Evolutionary conservation across 2,329 filamentous ascomycete genomes (phyloP).

Genomic region (Pseudophaeomoniella oleicola): DNA sequence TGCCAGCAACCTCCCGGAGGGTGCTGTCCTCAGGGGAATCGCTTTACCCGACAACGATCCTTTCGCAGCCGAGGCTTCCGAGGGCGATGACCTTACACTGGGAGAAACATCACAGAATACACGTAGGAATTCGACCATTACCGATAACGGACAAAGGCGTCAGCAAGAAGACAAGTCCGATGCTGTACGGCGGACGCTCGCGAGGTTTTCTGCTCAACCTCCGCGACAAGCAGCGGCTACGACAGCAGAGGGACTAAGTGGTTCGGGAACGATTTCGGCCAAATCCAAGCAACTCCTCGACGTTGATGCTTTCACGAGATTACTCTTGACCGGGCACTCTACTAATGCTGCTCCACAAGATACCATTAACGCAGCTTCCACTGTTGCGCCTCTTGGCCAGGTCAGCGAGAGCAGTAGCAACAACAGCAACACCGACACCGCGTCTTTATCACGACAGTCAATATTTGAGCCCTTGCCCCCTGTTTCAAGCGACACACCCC

Average conservation of each 20-base stretch:
- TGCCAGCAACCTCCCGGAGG: conserved; percentile 12
- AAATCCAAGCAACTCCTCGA: conserved; percentile 36
- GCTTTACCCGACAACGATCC: conserved; percentile 21
- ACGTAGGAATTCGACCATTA: conserved; percentile 9
- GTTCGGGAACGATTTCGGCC: conserved; percentile 21
- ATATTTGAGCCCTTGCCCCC: conserved; percentile 38
- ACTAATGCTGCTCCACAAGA: conserved; percentile 17
- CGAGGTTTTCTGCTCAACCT: conserved; percentile 9
- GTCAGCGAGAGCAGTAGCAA: conserved; percentile 28
- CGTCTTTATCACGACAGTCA: conserved; percentile 45
- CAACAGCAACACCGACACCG: conserved; percentile 44
- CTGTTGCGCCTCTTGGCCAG: conserved; percentile 11
- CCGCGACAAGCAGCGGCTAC: conserved; percentile 1
- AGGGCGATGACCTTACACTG: conserved; percentile 14
- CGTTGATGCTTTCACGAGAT: conserved; percentile 61
- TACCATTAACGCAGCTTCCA: conserved; percentile 4
- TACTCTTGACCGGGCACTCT: conserved; percentile 59
- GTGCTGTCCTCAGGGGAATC: conserved; percentile 17
- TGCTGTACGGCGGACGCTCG: conserved; percentile 10
- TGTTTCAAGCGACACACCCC: conserved; percentile 34
- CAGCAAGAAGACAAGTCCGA: conserved; percentile 1
- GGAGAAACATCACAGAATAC: conserved; percentile 13
- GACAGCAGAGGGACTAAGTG: not conserved
- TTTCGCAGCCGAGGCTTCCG: conserved; percentile 19
- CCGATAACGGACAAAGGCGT: conserved; percentile 3